Conservation (phyloP, 1,139 yeast species). For the Sugiyamaella sp. region DNA sequence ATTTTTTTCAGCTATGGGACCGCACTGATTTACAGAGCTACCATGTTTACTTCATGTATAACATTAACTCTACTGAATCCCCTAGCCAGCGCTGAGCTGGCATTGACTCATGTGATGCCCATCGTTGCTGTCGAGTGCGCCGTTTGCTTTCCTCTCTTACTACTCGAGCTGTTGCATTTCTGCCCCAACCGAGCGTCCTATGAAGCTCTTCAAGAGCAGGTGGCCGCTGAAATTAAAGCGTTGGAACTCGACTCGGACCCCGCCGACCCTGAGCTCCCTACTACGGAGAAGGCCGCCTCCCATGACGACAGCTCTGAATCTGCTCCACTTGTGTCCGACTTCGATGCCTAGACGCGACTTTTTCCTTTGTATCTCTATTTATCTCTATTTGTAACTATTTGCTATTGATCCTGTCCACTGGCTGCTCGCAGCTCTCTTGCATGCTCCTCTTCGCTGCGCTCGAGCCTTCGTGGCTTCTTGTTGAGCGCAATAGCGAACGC, state of each 20-base stretch:
- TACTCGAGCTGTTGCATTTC: background rate
- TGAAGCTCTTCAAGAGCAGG: background rate
- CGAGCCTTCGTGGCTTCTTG: background rate
- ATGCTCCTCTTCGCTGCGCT: background rate
- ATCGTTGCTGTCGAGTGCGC: background rate
- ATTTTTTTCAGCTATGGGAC: too few species aligned
- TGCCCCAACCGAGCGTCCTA: background rate
- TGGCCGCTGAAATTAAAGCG: background rate
- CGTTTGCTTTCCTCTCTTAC: background rate
- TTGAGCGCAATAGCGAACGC: background rate
- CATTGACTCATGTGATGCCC: too few species aligned
- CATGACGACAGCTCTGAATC: too few species aligned
- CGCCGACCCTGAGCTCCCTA: background rate
- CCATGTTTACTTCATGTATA: too few species aligned
- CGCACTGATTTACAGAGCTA: too few species aligned
- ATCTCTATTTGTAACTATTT: background rate
- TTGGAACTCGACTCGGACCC: background rate
- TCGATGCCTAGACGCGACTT: background rate
- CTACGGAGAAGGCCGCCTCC: too few species aligned
- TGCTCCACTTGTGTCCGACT: too few species aligned
- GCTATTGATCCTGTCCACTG: too few species aligned
- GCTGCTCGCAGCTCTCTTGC: too few species aligned
- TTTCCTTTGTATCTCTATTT: background rate
- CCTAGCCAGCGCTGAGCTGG: too few species aligned
- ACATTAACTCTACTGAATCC: too few species aligned